Percentiles rank a stretch among this genome's conserved stretches.
phyloP scores from a whole-genome alignment of 208 protist genomes.

The Acanthamoeba triangularis region DNA sequence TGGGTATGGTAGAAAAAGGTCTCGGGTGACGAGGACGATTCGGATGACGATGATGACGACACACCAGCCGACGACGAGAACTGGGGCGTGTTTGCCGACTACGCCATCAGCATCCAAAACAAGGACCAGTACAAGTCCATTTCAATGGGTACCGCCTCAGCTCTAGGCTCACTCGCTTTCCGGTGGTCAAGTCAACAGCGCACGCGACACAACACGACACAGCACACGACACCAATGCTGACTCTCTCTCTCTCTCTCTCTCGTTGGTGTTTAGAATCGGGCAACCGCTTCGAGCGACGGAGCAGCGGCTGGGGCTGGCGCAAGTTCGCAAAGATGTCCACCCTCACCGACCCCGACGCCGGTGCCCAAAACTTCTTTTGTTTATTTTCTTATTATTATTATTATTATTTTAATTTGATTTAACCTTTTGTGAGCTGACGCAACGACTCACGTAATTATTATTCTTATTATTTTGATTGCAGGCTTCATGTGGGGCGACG shows the following conservation, averaged over 20 bases:
- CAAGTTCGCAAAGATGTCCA: slow-evolving; percentile 50
- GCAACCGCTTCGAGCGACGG: slow-evolving; percentile 13
- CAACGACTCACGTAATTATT: not conserved
- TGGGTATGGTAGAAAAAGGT: not conserved
- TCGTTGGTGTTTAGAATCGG: not conserved
- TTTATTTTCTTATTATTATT: not conserved
- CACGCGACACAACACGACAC: not conserved
- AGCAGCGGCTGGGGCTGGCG: slow-evolving; percentile 59
- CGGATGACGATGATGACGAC: not conserved
- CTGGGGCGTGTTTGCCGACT: slow-evolving; percentile 62
- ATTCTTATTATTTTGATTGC: not conserved
- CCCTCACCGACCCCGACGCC: slow-evolving; percentile 11
- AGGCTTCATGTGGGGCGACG: slow-evolving; percentile 59
- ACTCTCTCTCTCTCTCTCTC: not conserved
- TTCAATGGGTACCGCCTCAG: not conserved
- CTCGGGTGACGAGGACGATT: not conserved
- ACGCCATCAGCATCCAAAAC: slow-evolving; percentile 54
- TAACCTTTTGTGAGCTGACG: not conserved
- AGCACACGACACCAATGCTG: not conserved
- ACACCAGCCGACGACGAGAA: not conserved
- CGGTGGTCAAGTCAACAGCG: not conserved
- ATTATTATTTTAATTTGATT: not conserved
- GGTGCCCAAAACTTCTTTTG: not conserved
- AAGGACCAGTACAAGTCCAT: slow-evolving; percentile 47
- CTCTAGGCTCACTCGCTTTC: not conserved